A percentile compares a stretch with the other conserved stretches of the same genome.
phyloP scores from a whole-genome alignment of 1,139 yeast genomes.

The Wickerhamiella pararugosa region DNA sequence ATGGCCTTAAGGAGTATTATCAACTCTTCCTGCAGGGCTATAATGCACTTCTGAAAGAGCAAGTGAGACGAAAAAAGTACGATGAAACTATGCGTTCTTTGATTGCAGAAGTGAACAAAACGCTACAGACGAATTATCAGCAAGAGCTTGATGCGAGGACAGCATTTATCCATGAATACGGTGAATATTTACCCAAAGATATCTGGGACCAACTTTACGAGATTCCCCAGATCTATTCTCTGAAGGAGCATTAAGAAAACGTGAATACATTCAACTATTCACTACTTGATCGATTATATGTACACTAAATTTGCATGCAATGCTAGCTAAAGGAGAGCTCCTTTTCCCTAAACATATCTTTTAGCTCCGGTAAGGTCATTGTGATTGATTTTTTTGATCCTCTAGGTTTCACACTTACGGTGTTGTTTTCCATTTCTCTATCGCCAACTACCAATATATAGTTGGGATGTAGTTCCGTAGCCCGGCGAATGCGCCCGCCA shows the following conservation, averaged over 20 bases:
- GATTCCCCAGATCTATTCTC: slow-evolving; percentile 13
- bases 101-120: slow-evolving; percentile 28
- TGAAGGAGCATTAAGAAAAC: background rate
- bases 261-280: background rate
- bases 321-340: background rate
- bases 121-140: slow-evolving; percentile 24
- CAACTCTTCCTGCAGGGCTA: slow-evolving; percentile 35
- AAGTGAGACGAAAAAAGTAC: slow-evolving; percentile 32
- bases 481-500: slow-evolving; percentile 67
- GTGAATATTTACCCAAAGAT: slow-evolving; percentile 39
- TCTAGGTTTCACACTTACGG: slow-evolving; percentile 53
- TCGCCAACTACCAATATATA: slow-evolving; percentile 79
- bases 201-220: slow-evolving; percentile 32
- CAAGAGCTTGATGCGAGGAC: slow-evolving; percentile 31
- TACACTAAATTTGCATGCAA: slow-evolving; percentile 2
- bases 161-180: slow-evolving; percentile 31
- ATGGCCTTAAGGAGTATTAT: slow-evolving; percentile 33
- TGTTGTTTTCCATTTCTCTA: slow-evolving; percentile 49
- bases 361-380: slow-evolving; percentile 8
- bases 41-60: slow-evolving; percentile 34
- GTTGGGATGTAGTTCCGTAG: slow-evolving; percentile 61
- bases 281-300: background rate
- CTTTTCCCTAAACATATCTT: background rate
- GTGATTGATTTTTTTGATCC: slow-evolving; percentile 22
- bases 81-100: slow-evolving; percentile 29